Base-by-base conservation (phyloP, 2,329 filamentous ascomycete species). In the Hypoxylon sp. region DNA sequence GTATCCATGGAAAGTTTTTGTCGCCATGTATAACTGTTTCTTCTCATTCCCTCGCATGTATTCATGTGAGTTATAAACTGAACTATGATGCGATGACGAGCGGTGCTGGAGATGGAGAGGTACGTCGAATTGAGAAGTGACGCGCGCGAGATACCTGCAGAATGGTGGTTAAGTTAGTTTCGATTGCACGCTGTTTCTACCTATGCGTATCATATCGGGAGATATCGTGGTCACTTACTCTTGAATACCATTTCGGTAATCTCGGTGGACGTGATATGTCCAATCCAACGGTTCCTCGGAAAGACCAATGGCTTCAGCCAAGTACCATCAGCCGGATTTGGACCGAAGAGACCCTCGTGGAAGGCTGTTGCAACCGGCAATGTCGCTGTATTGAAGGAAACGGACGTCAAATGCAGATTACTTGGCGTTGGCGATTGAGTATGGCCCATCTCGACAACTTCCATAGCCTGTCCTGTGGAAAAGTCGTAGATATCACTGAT, bases 61-160 rank as follows among this genome's bases (percentile, higher is more conserved):
- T 46, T 7, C 20, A 57, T 32, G 8, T 28, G 22, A 4, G 14
- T n/a, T n/a, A 50, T 32, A 24, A 57, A 40, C 32, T 50, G 44
- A n/a, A 14, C 20, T 7, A 38, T n/a, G n/a, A n/a, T 36, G 12
- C 4, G 18, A 2, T 12, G 18, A 2, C 6, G 40, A 16, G 7
- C 14, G 11, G 40, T 22, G 22, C 18, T 44, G 2, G 2, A 44
- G 16, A 44, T 20, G 7, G 40, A 20, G 40, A 9, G 16, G 9
- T 44, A 18, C 16, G n/a, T 18, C 16, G 40, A 18, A 18, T 18
- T 18, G 16, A 22, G 12, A 14, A 22, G 9, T 1, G 16, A 8
- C 6, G 40, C 20, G 40, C 40, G 6, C 4, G 20, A 44, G 11
- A 46, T 28, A 16, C 22, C 44, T 46, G 44, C n/a, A 2, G 22